These are phyloP conservation scores for Ormosia semicastrata DNA, from an alignment of 306 rosid species.

Conservation along the genomic window DNA sequence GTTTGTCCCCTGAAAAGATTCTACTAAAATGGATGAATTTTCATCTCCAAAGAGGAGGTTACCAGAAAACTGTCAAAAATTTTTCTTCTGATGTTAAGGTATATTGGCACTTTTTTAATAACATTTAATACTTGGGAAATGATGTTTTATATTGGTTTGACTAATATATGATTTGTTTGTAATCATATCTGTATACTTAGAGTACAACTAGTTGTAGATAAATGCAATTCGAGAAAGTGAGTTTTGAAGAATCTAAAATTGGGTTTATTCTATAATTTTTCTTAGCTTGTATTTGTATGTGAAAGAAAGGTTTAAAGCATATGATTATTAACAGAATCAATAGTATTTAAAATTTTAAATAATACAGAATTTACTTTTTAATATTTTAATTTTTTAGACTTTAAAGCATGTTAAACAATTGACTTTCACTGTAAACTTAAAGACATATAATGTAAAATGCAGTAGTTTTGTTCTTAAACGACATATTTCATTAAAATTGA, in stretches of 20 bases:
- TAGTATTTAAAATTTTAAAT: not conserved
- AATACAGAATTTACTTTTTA: not conserved
- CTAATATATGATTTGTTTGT: not conserved
- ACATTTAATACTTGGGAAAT: not conserved
- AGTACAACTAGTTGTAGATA: not conserved
- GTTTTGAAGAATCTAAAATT: not conserved
- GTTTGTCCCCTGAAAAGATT: constrained; percentile 89
- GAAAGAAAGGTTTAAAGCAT: not conserved
- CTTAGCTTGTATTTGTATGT: not conserved
- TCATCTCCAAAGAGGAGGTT: constrained; percentile 91
- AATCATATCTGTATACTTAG: not conserved
- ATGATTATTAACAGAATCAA: not conserved
- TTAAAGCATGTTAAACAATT: not conserved
- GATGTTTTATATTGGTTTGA: not conserved
- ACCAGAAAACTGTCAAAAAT: constrained; percentile 69
- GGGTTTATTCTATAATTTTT: not conserved
- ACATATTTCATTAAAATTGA: not conserved
- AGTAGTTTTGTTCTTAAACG: not conserved
- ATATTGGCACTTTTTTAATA: constrained; percentile 21
- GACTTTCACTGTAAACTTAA: not conserved
- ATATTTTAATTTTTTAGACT: not conserved
- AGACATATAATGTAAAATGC: not conserved
- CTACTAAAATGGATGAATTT: constrained; percentile 95
- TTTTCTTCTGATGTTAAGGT: constrained; percentile 94
- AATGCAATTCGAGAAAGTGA: not conserved